Evolutionary conservation across 164 flowering plant species (phyloP).

Genomic region (Kalanchoe fedtschenkoi): DNA sequence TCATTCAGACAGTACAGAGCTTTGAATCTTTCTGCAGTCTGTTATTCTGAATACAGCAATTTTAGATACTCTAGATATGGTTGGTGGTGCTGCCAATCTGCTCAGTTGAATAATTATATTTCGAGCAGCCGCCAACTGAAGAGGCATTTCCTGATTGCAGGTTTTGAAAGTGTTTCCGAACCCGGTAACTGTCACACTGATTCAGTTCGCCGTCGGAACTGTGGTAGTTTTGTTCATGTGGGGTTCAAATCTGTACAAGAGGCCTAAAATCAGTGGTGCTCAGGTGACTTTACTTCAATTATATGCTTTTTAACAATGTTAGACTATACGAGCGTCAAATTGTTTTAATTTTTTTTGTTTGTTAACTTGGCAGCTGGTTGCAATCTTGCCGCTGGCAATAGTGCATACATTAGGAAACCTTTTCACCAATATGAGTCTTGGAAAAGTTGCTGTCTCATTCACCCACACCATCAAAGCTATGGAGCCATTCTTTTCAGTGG

Average conservation of each 20-base stretch:
- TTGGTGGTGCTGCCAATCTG: no score
- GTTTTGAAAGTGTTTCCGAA: conserved; percentile 56
- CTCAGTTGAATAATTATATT: no score
- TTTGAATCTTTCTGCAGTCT: no score
- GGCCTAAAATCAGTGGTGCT: conserved; percentile 47
- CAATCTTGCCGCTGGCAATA: conserved; percentile 72
- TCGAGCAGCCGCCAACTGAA: no score
- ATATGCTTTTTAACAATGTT: not conserved
- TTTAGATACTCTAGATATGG: no score
- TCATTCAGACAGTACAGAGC: no score
- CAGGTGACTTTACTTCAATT: conserved; percentile 32
- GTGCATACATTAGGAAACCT: conserved; percentile 89
- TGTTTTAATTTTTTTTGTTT: not conserved
- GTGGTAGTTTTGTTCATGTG: conserved; percentile 55
- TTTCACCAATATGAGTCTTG: conserved; percentile 97
- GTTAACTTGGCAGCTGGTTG: conserved; percentile 42
- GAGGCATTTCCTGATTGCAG: conserved; percentile 22
- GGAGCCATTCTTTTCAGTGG: conserved; percentile 96
- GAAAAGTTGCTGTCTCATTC: conserved; percentile 94
- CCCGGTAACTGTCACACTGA: conserved; percentile 55
- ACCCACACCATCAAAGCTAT: conserved; percentile 97
- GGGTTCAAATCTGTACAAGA: conserved; percentile 51
- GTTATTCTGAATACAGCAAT: no score
- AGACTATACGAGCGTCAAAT: not conserved
- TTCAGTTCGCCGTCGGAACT: conserved; percentile 62